phyloP scores from a whole-genome alignment of 1,284 basidiomycete species.

The Amylostereum chailletii region DNA sequence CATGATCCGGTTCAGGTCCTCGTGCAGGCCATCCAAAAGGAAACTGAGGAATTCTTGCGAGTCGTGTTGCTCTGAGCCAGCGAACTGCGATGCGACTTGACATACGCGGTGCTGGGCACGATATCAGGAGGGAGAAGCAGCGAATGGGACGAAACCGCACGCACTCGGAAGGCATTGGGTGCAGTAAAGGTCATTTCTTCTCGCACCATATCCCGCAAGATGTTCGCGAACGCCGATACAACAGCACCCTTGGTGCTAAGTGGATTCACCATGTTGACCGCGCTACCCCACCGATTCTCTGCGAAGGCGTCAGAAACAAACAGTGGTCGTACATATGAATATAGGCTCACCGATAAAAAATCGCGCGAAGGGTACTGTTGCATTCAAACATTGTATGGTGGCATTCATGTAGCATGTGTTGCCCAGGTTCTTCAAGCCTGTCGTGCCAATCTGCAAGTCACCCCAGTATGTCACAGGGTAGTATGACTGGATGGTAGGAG shows the following conservation, averaged over 20 bases:
- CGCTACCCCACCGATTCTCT: conserved; percentile 85
- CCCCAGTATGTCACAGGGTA: conserved; percentile 77
- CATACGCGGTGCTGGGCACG: conserved; percentile 70
- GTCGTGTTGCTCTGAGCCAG: conserved; percentile 91
- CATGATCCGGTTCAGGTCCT: conserved; percentile 89
- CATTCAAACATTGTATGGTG: conserved; percentile 91
- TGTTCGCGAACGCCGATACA: conserved; percentile 75
- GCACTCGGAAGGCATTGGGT: conserved; percentile 81
- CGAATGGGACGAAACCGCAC: conserved; percentile 19
- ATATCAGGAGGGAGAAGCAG: conserved; percentile 1
- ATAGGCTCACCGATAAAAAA: conserved; percentile 72
- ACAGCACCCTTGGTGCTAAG: conserved; percentile 86
- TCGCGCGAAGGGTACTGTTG: conserved; percentile 82
- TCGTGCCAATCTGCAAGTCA: conserved; percentile 71
- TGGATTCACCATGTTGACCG: conserved; percentile 84
- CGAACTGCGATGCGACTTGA: conserved; percentile 80
- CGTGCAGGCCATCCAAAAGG: conserved; percentile 91
- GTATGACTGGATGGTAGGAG: conserved; percentile 58
- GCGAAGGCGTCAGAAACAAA: conserved; percentile 1
- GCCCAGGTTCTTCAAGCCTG: conserved; percentile 91
- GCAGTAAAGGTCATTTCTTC: conserved; percentile 80
- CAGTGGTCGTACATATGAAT: neutral
- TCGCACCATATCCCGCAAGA: conserved; percentile 85
- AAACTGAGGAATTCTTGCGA: conserved; percentile 96
- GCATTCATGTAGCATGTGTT: conserved; percentile 99